These are phyloP conservation scores for Trichosporon asahii DNA, from an alignment of 1,284 basidiomycete genomes.

Conservation along the genomic window DNA sequence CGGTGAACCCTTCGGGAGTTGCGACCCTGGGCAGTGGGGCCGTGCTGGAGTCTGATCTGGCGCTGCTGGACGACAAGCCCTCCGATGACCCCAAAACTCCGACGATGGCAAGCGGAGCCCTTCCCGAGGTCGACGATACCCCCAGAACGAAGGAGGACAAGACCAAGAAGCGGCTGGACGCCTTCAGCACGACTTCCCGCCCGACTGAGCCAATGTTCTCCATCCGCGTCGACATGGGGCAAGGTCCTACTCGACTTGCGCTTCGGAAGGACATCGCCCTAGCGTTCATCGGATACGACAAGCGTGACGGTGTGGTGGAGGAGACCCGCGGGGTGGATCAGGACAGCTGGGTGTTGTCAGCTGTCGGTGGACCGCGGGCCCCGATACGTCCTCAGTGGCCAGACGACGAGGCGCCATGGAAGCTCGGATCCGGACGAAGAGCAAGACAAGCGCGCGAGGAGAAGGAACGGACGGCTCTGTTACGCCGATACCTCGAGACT, in stretches of 20 bases:
- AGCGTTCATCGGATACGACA: constrained; percentile 40
- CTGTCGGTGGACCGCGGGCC: constrained; percentile 21
- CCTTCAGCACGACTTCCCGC: constrained; percentile 30
- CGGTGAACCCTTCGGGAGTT: constrained; percentile 31
- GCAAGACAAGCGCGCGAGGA: constrained; percentile 35
- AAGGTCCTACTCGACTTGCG: constrained; percentile 40
- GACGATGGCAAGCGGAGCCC: constrained; percentile 7
- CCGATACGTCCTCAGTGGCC: constrained; percentile 42
- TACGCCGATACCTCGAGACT: constrained; percentile 43
- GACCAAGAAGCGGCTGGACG: constrained; percentile 30
- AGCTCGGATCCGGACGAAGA: constrained; percentile 31
- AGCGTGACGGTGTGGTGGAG: constrained; percentile 29
- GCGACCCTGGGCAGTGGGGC: constrained; percentile 34
- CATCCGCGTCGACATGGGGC: constrained; percentile 38
- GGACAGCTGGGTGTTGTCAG: constrained; percentile 31
- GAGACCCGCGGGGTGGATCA: constrained; percentile 36
- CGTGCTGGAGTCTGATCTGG: constrained; percentile 41
- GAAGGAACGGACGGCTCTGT: constrained; percentile 30
- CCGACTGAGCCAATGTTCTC: constrained; percentile 38
- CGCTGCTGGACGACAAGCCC: constrained; percentile 28
- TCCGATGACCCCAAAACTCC: constrained; percentile 24
- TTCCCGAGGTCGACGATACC: constrained; percentile 29
- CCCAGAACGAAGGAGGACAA: constrained; percentile 35
- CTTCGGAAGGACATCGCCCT: constrained; percentile 42
- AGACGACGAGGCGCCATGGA: constrained; percentile 42